phyloP scores from a whole-genome alignment of 805 yeast genomes.

The Wickerhamomyces xylosicus region DNA sequence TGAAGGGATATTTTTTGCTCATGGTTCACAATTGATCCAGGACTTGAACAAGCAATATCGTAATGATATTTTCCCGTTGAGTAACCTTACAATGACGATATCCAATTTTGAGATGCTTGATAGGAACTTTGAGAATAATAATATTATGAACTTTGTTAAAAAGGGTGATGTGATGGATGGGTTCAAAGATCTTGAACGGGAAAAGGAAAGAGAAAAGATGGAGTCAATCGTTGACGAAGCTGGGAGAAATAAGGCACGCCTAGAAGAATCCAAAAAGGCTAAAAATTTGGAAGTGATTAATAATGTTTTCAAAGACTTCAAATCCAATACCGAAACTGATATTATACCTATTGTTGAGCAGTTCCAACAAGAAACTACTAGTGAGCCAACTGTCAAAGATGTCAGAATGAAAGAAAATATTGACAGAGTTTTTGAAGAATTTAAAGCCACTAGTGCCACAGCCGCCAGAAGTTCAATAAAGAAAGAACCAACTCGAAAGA shows the following conservation, averaged over 20 bases:
- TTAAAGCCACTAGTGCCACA: background rate
- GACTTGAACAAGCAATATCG: constrained; percentile 26
- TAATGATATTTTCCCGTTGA: constrained; percentile 32
- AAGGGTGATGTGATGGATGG: constrained; percentile 8
- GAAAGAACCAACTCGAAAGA: background rate
- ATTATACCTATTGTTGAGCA: background rate
- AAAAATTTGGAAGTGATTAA: constrained; percentile 1
- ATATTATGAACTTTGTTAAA: constrained; percentile 13
- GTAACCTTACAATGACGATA: constrained; percentile 39
- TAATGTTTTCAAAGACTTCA: background rate
- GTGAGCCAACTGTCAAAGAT: background rate
- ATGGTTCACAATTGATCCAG: constrained; percentile 29
- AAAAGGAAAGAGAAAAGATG: background rate
- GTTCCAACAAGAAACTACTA: too few relatives aligned
- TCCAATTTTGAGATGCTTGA: constrained; percentile 40
- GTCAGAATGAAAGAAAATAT: background rate
- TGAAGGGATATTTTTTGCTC: constrained; percentile 19
- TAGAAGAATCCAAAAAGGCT: constrained; percentile 1
- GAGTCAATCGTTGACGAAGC: background rate
- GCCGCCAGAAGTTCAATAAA: background rate
- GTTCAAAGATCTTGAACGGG: constrained; percentile 3
- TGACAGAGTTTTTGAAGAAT: background rate
- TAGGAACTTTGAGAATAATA: constrained; percentile 3
- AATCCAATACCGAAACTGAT: background rate
- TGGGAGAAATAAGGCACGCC: background rate